phyloP scores from a whole-genome alignment of 495 filamentous ascomycete genomes.

The Aspergillus coremiiformis region DNA sequence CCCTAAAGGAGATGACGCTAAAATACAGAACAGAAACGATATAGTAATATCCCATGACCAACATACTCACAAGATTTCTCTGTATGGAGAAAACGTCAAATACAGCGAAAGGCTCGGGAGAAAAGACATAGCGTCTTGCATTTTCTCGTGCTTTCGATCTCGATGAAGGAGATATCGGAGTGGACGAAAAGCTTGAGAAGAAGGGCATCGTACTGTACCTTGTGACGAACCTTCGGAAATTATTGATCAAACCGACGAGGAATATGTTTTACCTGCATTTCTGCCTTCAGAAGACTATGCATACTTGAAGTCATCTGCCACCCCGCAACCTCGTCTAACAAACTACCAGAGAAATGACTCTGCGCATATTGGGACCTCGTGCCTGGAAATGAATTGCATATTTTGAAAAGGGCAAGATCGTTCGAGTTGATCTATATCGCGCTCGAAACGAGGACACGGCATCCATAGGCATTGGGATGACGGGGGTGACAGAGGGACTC shows the following conservation, averaged over 20 bases:
- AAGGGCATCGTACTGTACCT: not conserved
- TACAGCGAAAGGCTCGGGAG: not conserved
- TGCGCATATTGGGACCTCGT: not conserved
- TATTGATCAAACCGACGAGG: not conserved
- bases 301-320: not conserved
- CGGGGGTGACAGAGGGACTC: not conserved
- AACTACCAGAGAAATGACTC: not conserved
- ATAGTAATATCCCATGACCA: not conserved
- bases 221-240: not conserved
- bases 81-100: too few species aligned
- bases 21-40: not conserved
- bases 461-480: not conserved
- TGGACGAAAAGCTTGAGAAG: not conserved
- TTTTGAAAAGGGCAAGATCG: not conserved
- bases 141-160: not conserved
- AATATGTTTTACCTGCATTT: not conserved
- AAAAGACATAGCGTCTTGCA: not conserved
- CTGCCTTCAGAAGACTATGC: not conserved
- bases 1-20: too few species aligned
- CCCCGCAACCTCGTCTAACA: not conserved
- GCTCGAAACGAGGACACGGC: not conserved
- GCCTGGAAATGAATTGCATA: not conserved
- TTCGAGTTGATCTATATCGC: not conserved
- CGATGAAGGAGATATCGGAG: not conserved
- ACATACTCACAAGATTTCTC: too few species aligned